Evolutionary conservation across 768 basidiomycete species (phyloP).

Genomic region (Galerina sulciceps): DNA sequence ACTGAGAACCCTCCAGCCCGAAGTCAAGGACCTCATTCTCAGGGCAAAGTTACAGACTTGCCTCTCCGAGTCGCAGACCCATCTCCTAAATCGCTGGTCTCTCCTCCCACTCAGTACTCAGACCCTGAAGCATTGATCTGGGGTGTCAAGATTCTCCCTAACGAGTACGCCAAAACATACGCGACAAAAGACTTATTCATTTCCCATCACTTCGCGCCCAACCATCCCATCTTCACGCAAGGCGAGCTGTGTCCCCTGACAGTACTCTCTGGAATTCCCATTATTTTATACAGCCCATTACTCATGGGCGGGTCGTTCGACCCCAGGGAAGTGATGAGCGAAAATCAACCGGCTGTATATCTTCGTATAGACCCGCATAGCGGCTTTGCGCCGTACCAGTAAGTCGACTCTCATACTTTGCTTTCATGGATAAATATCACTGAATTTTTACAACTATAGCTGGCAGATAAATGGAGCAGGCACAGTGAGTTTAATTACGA

Average conservation of each 20-base stretch:
- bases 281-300: constrained; percentile 7
- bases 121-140: background rate
- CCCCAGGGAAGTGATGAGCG: background rate
- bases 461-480: constrained; percentile 15
- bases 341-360: constrained; percentile 20
- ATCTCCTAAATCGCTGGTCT: background rate
- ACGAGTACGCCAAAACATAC: background rate
- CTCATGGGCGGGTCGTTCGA: background rate
- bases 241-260: constrained; percentile 23
- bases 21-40: background rate
- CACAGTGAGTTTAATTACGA: constrained; percentile 9
- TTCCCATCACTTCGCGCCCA: background rate
- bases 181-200: background rate
- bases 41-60: background rate
- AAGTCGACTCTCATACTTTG: background rate
- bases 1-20: background rate
- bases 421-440: background rate
- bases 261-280: constrained; percentile 14
- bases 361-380: constrained; percentile 11
- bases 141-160: constrained; percentile 2
- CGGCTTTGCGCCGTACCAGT: constrained; percentile 18
- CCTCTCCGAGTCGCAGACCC: background rate
- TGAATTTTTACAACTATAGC: background rate
- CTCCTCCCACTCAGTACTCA: too few species aligned
- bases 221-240: constrained; percentile 15